A percentile compares a stretch with the other conserved stretches of the same genome.
Evolutionary conservation across 2,329 filamentous ascomycete species (phyloP).

Genomic region (Aspergillus sp.): DNA sequence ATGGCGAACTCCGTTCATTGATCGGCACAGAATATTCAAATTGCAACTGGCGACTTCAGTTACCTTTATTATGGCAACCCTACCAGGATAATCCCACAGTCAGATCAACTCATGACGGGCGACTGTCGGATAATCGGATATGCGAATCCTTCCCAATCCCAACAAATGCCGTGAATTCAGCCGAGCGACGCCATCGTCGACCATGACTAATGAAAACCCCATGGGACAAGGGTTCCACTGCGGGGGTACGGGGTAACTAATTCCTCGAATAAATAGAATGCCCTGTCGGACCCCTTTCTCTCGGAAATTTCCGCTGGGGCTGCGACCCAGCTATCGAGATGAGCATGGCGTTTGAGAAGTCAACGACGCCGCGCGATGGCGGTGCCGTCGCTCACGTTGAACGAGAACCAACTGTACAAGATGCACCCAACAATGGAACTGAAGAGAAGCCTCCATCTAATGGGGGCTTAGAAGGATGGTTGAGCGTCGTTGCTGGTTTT

Average conservation of each 20-base stretch:
- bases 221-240: conserved; percentile 15
- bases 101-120: not conserved
- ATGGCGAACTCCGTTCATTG: not conserved
- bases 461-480: conserved; percentile 29
- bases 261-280: not conserved
- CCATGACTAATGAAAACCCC: conserved; percentile 24
- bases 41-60: too few relatives aligned
- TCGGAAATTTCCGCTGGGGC: not conserved
- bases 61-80: too few relatives aligned
- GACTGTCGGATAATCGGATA: not conserved
- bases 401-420: not conserved
- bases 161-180: conserved; percentile 4
- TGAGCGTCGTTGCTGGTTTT: conserved; percentile 30
- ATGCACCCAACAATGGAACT: not conserved
- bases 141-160: not conserved
- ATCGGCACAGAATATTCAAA: too few relatives aligned
- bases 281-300: not conserved
- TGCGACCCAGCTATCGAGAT: not conserved
- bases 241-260: conserved; percentile 14
- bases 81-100: not conserved
- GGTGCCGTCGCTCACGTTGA: not conserved
- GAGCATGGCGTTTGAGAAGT: not conserved
- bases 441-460: conserved; percentile 17
- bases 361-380: not conserved
- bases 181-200: conserved; percentile 1